Conservation (phyloP, 164 flowering plant genomes). For the Malania oleifera region DNA sequence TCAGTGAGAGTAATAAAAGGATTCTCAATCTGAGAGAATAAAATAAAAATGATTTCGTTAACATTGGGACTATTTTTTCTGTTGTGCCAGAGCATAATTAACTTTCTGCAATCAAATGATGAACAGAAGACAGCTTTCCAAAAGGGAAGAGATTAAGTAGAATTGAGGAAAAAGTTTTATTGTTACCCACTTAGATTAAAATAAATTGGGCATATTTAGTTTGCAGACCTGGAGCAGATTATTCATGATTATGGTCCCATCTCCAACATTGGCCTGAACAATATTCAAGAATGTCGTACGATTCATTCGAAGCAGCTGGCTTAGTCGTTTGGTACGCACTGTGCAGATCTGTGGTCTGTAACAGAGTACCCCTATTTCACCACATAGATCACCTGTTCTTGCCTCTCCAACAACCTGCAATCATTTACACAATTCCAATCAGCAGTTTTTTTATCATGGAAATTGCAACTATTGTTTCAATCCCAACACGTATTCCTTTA, state of each 20-base stretch:
- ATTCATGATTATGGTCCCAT: constrained; percentile 89
- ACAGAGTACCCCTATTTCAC: constrained; percentile 96
- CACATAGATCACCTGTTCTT: constrained; percentile 67
- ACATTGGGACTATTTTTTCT: no score
- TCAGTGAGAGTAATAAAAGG: no score
- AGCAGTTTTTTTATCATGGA: not conserved
- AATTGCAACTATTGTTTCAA: not conserved
- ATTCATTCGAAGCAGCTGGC: constrained; percentile 76
- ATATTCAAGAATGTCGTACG: constrained; percentile 81
- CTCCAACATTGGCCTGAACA: constrained; percentile 88
- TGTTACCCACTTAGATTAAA: no score
- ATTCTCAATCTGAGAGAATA: no score
- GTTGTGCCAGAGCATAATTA: no score
- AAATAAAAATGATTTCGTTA: no score
- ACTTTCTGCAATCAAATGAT: no score
- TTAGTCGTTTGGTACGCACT: constrained; percentile 74
- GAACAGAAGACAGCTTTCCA: no score
- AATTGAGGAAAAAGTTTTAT: no score
- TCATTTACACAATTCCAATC: not conserved
- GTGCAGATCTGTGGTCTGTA: constrained; percentile 91
- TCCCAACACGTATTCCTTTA: no score
- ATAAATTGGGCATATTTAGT: no score
- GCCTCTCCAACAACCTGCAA: constrained; percentile 71
- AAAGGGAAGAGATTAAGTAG: no score
- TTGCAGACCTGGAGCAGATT: constrained; percentile 83